These are phyloP conservation scores for Nicotiana benthamiana DNA, from an alignment of 257 asterid genomes.

Conservation along the genomic window DNA sequence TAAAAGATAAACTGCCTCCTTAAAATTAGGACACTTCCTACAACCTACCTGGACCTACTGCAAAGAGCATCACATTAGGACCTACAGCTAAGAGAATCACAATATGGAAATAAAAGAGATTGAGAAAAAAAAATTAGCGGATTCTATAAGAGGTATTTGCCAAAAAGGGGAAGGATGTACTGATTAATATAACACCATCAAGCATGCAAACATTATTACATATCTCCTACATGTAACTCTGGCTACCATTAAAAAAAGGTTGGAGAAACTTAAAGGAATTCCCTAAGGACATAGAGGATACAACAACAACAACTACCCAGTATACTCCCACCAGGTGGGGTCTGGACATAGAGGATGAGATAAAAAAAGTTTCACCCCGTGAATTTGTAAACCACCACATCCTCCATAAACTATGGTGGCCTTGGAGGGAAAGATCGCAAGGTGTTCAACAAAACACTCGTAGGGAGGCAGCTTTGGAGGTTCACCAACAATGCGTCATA, in stretches of 20 bases:
- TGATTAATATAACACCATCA: neutral
- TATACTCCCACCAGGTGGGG: too few relatives aligned
- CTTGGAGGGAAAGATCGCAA: neutral
- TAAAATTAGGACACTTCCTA: neutral
- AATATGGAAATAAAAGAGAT: neutral
- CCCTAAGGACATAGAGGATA: neutral
- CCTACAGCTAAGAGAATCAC: neutral
- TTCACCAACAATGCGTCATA: neutral
- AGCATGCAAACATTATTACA: neutral
- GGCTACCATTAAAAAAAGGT: neutral
- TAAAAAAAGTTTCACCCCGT: neutral
- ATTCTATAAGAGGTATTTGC: neutral
- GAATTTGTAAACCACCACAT: neutral
- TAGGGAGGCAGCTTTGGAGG: neutral
- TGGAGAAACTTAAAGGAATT: neutral
- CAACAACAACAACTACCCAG: too few relatives aligned
- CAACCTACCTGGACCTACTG: neutral
- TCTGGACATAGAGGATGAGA: neutral
- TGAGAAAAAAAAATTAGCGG: neutral
- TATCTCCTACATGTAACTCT: neutral
- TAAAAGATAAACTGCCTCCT: neutral
- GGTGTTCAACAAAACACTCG: neutral
- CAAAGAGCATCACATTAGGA: neutral
- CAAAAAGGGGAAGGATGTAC: neutral
- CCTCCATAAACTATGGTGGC: neutral